Evolutionary conservation across 2,329 filamentous ascomycete genomes (phyloP), one percentile per base, ranked within the genome.

Genomic region (Calonectria pteridis): DNA sequence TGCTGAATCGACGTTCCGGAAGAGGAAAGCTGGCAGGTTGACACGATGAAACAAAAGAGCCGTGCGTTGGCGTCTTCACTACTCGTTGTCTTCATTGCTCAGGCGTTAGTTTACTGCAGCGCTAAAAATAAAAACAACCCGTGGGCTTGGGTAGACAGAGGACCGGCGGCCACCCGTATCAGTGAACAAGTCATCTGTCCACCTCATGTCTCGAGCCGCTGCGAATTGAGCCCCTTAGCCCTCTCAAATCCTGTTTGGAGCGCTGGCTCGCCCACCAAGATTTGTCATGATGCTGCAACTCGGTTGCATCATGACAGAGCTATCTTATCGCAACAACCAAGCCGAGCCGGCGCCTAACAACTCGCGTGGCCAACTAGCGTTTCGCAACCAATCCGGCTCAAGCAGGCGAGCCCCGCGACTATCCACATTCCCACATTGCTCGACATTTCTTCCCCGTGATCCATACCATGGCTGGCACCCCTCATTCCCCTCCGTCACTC

Each of bases 391-490:
- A 64, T 64, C 59, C 59, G 59, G 59, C 37, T 64, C 55, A 62
- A 62, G 55, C 33, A 62, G 33, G 16, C 55, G 55, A 40, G 55
- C 55, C 55, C 55, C 55, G 59, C 40, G 59, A 49, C 37, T 49
- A 46, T 64, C 37, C 59, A 64, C 59, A 64, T 49, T 49, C 59
- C 37, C 59, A 64, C 59, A 64, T 64, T 49, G 7, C 40, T 64
- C 28, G 40, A 64, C 59, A 64, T 64, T 64, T 64, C 59, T 49
- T 64, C 59, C 59, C 59, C 59, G 59, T 64, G 59, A 64, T 64
- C 59, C 59, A 49, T 46, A 10, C 37, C 35, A 64, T 31, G 37
- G 26, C 50, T 31, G 50, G 40, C 59, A 46, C 40, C 37, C 59
- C 59, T 64, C 59, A 64, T 28, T 49, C 59, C 59, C 59, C 59